Percentiles rank a stretch among this genome's conserved stretches.
phyloP scores from a whole-genome alignment of 495 filamentous ascomycete genomes.

The Pyrenula aspistea region DNA sequence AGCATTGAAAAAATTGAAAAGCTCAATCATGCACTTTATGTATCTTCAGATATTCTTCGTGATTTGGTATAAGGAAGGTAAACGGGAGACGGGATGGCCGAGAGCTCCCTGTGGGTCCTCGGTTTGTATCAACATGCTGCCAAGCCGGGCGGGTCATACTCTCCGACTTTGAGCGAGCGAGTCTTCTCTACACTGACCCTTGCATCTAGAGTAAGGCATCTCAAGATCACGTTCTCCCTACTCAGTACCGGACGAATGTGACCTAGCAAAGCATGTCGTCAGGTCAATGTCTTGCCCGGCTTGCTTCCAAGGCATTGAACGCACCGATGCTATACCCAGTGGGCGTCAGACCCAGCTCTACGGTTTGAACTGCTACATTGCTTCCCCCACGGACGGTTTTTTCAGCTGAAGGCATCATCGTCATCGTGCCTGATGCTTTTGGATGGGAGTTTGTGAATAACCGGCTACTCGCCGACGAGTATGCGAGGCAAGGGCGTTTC shows the following conservation, averaged over 20 bases:
- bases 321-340: not conserved
- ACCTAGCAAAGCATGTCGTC: no score
- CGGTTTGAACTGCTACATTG: constrained; percentile 36
- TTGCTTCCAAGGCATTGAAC: not conserved
- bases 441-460: constrained; percentile 45
- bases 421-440: constrained; percentile 45
- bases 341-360: constrained; percentile 29
- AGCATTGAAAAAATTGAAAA: not conserved
- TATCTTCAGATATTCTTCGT: not conserved
- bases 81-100: no score
- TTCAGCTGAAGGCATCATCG: constrained; percentile 30
- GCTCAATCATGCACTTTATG: not conserved
- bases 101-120: no score
- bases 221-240: no score
- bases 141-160: no score
- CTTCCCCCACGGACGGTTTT: constrained; percentile 18
- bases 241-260: no score
- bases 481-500: constrained; percentile 33
- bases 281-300: no score
- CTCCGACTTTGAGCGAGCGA: no score
- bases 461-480: constrained; percentile 38
- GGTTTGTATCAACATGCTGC: no score
- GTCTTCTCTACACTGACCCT: no score
- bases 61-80: not conserved
- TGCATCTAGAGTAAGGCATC: no score